A percentile compares a stretch with the other conserved stretches of the same genome.
phyloP scores from a whole-genome alignment of 75 land plant genomes.

The Sequoia sempervirens region DNA sequence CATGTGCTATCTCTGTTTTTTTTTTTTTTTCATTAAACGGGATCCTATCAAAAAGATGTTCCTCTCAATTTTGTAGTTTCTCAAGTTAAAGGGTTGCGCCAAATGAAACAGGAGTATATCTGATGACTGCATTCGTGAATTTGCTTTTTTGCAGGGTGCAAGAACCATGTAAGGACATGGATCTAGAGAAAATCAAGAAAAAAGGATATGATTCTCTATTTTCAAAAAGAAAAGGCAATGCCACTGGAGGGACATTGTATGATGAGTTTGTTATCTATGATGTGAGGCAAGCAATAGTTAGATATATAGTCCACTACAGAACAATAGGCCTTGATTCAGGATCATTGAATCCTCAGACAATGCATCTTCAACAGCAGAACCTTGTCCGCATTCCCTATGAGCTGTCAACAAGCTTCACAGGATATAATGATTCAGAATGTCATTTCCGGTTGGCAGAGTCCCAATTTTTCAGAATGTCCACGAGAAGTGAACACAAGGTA shows the following conservation, averaged over 20 bases:
- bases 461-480: constrained; percentile 23
- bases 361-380: background rate
- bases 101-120: background rate
- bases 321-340: background rate
- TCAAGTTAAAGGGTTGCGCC: background rate
- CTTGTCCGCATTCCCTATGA: background rate
- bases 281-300: constrained; percentile 15
- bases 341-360: constrained; percentile 4
- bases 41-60: background rate
- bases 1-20: background rate
- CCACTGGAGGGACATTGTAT: constrained; percentile 2
- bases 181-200: background rate
- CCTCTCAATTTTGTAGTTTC: background rate
- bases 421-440: constrained; percentile 13
- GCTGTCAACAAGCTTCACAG: constrained; percentile 10
- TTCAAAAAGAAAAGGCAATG: background rate
- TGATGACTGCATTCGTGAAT: background rate
- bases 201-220: constrained; percentile 16
- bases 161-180: background rate
- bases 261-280: constrained; percentile 12
- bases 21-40: background rate
- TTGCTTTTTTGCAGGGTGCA: background rate
- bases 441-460: constrained; percentile 25
- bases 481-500: background rate
- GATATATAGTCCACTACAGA: constrained; percentile 24